Percentiles rank a stretch among this genome's conserved stretches.
phyloP scores from a whole-genome alignment of 1,284 basidiomycete genomes.

The Cutaneotrichosporon daszewskae region DNA sequence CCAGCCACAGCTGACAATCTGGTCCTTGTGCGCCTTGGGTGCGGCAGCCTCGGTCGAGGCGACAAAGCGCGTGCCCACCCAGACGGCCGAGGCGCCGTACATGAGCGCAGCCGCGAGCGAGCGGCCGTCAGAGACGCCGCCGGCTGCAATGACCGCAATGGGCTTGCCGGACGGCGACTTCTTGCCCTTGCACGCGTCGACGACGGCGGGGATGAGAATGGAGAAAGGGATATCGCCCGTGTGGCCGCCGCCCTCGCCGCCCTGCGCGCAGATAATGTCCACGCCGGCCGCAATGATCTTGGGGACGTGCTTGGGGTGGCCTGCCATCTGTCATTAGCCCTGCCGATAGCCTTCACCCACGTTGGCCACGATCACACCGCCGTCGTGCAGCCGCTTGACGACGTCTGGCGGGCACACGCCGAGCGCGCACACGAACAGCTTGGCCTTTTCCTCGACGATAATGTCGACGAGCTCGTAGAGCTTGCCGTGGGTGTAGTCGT shows the following conservation, averaged over 20 bases:
- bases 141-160: slow-evolving; percentile 75
- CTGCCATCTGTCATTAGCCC: slow-evolving; percentile 64
- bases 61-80: slow-evolving; percentile 88
- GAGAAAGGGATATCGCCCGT: slow-evolving; percentile 42
- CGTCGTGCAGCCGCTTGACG: slow-evolving; percentile 71
- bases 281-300: slow-evolving; percentile 74
- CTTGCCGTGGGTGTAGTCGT: slow-evolving; percentile 52
- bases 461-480: slow-evolving; percentile 65
- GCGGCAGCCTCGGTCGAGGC: slow-evolving; percentile 63
- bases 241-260: slow-evolving; percentile 74
- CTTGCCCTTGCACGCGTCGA: slow-evolving; percentile 67
- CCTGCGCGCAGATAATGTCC: slow-evolving; percentile 83
- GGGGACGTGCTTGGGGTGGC: slow-evolving; percentile 75
- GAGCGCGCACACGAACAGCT: slow-evolving; percentile 72
- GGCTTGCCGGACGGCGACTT: slow-evolving; percentile 69
- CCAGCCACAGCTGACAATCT: slow-evolving; percentile 39
- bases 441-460: slow-evolving; percentile 76
- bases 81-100: slow-evolving; percentile 78
- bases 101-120: slow-evolving; percentile 73
- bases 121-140: slow-evolving; percentile 80
- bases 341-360: not conserved
- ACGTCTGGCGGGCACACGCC: slow-evolving; percentile 72
- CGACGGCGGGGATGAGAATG: slow-evolving; percentile 59
- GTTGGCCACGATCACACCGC: slow-evolving; percentile 70
- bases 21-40: slow-evolving; percentile 75